Percentiles rank a stretch among this genome's conserved stretches.
These are phyloP conservation scores for Fusarium subtropicale DNA, from an alignment of 2,329 filamentous ascomycete species.

Conservation along the genomic window DNA sequence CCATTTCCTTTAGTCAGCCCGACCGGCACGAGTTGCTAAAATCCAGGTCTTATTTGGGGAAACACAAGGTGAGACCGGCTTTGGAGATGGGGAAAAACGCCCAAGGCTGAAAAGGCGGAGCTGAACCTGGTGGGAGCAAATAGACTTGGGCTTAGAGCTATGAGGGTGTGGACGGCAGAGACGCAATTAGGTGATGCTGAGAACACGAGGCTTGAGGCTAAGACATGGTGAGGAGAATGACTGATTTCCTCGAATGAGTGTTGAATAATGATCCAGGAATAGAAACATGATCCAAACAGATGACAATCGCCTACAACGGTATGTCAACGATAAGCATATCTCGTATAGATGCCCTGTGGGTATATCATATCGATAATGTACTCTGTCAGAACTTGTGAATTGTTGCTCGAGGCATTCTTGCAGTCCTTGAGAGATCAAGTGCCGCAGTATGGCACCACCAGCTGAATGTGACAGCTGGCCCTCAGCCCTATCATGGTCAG, in stretches of 20 bases:
- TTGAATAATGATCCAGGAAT: not conserved
- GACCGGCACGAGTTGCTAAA: not conserved
- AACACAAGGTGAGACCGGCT: not conserved
- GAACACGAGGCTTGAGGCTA: not conserved
- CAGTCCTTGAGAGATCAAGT: not conserved
- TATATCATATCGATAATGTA: not conserved
- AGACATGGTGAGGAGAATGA: not conserved
- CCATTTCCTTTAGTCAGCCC: not conserved
- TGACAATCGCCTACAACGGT: not conserved
- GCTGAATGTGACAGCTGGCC: not conserved
- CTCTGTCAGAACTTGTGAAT: not conserved
- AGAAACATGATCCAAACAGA: not conserved
- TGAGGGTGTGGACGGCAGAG: not conserved
- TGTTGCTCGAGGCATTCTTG: not conserved
- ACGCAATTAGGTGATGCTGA: too few relatives aligned
- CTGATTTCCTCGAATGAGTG: not conserved
- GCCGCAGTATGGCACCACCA: not conserved
- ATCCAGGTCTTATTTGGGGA: not conserved
- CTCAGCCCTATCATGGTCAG: constrained; percentile 1
- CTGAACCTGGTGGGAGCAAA: not conserved
- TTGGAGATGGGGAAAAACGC: not conserved
- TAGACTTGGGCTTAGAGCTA: not conserved
- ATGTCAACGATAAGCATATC: not conserved
- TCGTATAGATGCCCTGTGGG: not conserved
- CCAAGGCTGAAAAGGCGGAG: not conserved